Percentiles rank a stretch among this genome's conserved stretches.
Evolutionary conservation across 768 basidiomycete genomes (phyloP).

Genomic region (Russula sp.): DNA sequence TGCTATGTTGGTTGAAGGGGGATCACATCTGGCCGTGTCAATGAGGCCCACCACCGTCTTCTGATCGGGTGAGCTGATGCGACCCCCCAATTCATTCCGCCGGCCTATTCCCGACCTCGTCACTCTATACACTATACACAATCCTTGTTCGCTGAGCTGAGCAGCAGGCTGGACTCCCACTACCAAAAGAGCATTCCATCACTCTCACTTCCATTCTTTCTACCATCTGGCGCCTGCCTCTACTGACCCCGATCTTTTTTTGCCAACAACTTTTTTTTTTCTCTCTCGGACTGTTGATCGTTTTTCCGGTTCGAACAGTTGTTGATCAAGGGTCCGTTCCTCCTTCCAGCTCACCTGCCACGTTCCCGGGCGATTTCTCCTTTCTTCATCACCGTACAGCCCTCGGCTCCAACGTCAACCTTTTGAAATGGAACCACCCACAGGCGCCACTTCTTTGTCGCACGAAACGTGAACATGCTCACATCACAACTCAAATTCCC

Average conservation of each 20-base stretch:
- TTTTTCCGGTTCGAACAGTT: background rate
- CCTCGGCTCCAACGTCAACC: background rate
- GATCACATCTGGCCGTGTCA: background rate
- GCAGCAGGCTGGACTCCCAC: background rate
- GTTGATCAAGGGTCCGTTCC: background rate
- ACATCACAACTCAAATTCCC: constrained; percentile 12
- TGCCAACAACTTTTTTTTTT: background rate
- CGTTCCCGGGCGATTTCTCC: background rate
- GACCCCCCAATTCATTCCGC: too few species aligned
- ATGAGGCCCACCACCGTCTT: background rate
- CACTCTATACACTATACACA: too few species aligned
- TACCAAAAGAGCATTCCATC: background rate
- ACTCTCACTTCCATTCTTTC: background rate
- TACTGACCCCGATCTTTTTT: background rate
- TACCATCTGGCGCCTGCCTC: background rate
- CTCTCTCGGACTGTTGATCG: background rate
- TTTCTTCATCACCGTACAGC: background rate
- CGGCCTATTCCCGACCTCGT: too few species aligned
- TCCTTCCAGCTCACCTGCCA: background rate
- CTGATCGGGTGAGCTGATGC: too few species aligned
- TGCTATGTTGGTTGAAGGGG: constrained; percentile 11
- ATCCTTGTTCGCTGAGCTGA: too few species aligned
- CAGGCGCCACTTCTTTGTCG: background rate
- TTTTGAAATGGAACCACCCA: constrained; percentile 5
- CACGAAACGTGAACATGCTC: background rate